Evolutionary conservation across 2,329 filamentous ascomycete species (phyloP), one percentile per base, ranked within the genome.

Genomic region (Fusarium vanettenii): DNA sequence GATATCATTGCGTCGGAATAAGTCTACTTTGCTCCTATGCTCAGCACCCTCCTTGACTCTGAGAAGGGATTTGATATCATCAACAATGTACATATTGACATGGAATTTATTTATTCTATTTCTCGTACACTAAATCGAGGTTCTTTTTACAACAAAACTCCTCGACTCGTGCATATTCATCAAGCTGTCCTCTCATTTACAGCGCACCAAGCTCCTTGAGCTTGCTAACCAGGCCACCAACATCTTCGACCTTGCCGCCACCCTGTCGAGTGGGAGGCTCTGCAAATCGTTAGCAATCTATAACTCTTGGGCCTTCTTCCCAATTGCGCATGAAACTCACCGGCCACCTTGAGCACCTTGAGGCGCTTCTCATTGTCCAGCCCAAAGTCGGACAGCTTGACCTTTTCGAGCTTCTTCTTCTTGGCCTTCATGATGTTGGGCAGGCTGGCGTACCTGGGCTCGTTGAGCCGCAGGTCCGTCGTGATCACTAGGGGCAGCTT

Each of bases 341-440:
- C 93, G 59, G 90, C 91, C 75, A 99, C 95, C 89, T 97, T 97
- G 78, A 98, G 80, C 64, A 95, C 94, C 91, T 97, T 98, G 82
- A 99, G 85, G 79, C 95, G 89, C 85, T 89, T 92, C 83, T 89
- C 89, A 62, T 90, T 90, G 79, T 95, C 92, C 50, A 98, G 85
- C 2, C 94, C 94, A 83, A 94, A 93, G 81, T 99, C 97, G 67
- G 87, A 89, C 82, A 98, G 83, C 76, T 90, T 94, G 89, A 95
- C 93, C 93, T 98, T 98, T 80, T 97, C 95, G 79, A 99, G 81
- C 81, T 94, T 94, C 93, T 99, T 99, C 94, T 98, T 99, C 93
- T 99, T 99, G 63, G 97, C 97, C 92, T 98, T 99, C 97, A 99
- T 99, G 76, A 99, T 98, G 83, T 98, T 98, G 60, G 95, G 96